A percentile compares a stretch with the other conserved stretches of the same genome.
Evolutionary conservation across 225 moss, liverwort and hornwort genomes (phyloP).

Genomic region (Pseudoscleropodium purum): DNA sequence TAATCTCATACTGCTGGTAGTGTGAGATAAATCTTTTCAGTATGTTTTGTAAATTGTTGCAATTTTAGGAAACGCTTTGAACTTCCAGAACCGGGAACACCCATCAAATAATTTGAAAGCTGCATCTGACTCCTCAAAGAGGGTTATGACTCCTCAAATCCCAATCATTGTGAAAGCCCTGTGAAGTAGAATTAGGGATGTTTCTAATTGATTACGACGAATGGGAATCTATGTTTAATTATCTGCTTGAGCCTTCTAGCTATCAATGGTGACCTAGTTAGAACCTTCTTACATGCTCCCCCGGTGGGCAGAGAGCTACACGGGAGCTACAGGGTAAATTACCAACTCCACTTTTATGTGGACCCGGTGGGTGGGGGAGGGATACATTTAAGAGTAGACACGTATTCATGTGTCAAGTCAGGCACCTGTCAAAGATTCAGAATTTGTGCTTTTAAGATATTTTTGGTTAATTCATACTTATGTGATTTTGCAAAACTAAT

Average conservation of each 20-base stretch:
- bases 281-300: too few relatives aligned
- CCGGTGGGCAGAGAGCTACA: too few relatives aligned
- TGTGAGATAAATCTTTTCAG: background rate
- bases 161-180: background rate
- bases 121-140: background rate
- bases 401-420: background rate
- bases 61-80: background rate
- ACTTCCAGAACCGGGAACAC: background rate
- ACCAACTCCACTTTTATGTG: too few relatives aligned
- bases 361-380: too few relatives aligned
- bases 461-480: background rate
- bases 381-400: too few relatives aligned
- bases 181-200: background rate
- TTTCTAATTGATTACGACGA: background rate
- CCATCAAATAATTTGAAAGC: background rate
- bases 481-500: background rate
- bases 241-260: background rate
- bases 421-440: background rate
- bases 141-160: background rate
- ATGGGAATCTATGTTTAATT: background rate
- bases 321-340: too few relatives aligned
- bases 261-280: too few relatives aligned
- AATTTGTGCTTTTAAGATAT: background rate
- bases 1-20: too few relatives aligned
- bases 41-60: background rate